A percentile compares a stretch with the other conserved stretches of the same genome.
Conservation (phyloP, 2,329 filamentous ascomycete species). For the Penicillium glabrum region DNA sequence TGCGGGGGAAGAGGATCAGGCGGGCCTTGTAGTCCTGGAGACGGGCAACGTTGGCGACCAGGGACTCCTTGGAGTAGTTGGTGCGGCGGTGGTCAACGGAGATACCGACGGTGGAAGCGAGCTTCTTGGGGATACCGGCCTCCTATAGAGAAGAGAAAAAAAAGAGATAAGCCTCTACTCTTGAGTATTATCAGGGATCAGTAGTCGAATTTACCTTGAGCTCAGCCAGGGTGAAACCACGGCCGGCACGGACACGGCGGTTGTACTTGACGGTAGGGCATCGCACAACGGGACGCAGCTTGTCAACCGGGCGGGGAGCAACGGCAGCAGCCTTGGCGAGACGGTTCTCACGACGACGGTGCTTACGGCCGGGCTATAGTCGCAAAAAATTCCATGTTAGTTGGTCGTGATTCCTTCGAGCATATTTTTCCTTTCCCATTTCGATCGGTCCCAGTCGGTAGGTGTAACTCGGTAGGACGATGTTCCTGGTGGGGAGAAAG, state of each 20-base stretch:
- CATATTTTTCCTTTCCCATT: constrained; percentile 10
- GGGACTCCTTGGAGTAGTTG: constrained; percentile 95
- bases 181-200: neutral
- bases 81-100: constrained; percentile 92
- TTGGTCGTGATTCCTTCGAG: constrained; percentile 21
- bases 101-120: constrained; percentile 95
- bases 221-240: constrained; percentile 96
- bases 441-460: constrained; percentile 15
- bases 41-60: constrained; percentile 92
- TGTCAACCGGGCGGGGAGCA: constrained; percentile 95
- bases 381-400: constrained; percentile 33
- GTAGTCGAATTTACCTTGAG: constrained; percentile 72
- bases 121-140: constrained; percentile 90
- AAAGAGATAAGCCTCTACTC: constrained; percentile 8
- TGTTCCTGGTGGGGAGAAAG: constrained; percentile 1
- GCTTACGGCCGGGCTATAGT: constrained; percentile 91
- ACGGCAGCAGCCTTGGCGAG: constrained; percentile 92
- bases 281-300: constrained; percentile 91
- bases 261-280: constrained; percentile 99
- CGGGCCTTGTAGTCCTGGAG: constrained; percentile 97
- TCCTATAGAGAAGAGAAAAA: constrained; percentile 58
- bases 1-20: constrained; percentile 96
- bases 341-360: constrained; percentile 85
- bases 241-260: constrained; percentile 92
- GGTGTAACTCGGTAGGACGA: constrained; percentile 13